Evolutionary conservation across 1,284 basidiomycete species (phyloP).

Genomic region (Cryptococcus wingfieldii): DNA sequence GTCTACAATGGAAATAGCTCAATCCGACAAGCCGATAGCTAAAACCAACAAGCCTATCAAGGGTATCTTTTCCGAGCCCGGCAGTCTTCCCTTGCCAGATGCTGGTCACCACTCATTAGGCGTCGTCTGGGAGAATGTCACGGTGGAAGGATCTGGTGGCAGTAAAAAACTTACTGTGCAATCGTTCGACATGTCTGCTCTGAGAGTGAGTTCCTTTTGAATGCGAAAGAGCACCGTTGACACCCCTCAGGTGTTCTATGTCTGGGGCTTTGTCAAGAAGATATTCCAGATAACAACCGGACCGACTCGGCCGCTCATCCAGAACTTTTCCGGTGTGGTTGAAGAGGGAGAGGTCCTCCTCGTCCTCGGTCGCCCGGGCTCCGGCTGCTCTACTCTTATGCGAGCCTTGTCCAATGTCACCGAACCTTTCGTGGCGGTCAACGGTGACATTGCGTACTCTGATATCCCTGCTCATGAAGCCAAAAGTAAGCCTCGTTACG

Average conservation of each 20-base stretch:
- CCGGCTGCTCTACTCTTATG: slow-evolving; percentile 44
- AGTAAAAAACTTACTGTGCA: neutral
- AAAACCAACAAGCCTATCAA: too few species aligned
- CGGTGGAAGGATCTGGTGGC: neutral
- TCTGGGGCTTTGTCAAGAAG: neutral
- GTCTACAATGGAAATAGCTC: too few species aligned
- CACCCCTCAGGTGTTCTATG: neutral
- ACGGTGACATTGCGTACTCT: slow-evolving; percentile 34
- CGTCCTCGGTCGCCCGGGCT: slow-evolving; percentile 28
- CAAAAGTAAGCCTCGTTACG: neutral
- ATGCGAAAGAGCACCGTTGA: neutral
- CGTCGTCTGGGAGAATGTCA: neutral
- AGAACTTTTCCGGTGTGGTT: neutral
- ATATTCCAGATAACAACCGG: neutral
- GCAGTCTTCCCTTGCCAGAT: neutral
- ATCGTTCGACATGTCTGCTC: neutral
- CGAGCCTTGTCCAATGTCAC: slow-evolving; percentile 39
- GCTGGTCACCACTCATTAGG: neutral
- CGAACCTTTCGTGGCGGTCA: slow-evolving; percentile 29
- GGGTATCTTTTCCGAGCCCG: neutral
- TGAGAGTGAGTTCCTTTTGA: neutral
- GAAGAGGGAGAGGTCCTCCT: slow-evolving; percentile 18
- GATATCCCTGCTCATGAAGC: slow-evolving; percentile 3
- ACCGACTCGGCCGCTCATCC: neutral
- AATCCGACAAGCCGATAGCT: too few species aligned